A percentile compares a stretch with the other conserved stretches of the same genome.
Evolutionary conservation across 352 stramenopile species (phyloP).

Genomic region (Phytophthora sp.): DNA sequence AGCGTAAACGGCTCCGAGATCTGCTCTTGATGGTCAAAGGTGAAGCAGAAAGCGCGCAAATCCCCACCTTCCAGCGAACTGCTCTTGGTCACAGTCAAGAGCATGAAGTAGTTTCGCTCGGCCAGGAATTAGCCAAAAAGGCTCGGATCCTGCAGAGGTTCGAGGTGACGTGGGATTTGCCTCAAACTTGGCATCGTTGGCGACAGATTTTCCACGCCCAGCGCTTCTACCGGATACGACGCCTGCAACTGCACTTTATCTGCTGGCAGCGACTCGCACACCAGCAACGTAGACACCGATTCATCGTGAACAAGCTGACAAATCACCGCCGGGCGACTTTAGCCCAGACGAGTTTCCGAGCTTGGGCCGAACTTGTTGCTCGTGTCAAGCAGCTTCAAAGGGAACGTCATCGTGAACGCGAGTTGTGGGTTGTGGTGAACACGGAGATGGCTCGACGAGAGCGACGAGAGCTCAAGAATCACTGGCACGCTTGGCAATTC

Average conservation of each 20-base stretch:
- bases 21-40: constrained; percentile 21
- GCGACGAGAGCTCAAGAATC: constrained; percentile 41
- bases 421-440: constrained; percentile 63
- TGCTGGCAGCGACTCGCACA: constrained; percentile 41
- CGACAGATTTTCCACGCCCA: constrained; percentile 63
- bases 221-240: constrained; percentile 63
- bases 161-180: constrained; percentile 47
- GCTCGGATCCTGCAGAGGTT: constrained; percentile 60
- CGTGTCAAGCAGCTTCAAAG: constrained; percentile 53
- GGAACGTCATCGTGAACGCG: constrained; percentile 55
- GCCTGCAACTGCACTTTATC: constrained; percentile 37
- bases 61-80: too few species aligned
- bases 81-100: background rate
- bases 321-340: constrained; percentile 5
- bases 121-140: constrained; percentile 39
- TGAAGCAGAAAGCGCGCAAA: background rate
- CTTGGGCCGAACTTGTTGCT: constrained; percentile 51
- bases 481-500: constrained; percentile 56
- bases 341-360: constrained; percentile 22
- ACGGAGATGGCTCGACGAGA: constrained; percentile 57
- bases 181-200: constrained; percentile 59
- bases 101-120: constrained; percentile 22
- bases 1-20: constrained; percentile 37
- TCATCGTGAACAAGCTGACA: constrained; percentile 32
- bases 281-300: constrained; percentile 13